A percentile compares a stretch with the other conserved stretches of the same genome.
phyloP scores from a whole-genome alignment of 306 rosid species.

The Prunus campanulata region DNA sequence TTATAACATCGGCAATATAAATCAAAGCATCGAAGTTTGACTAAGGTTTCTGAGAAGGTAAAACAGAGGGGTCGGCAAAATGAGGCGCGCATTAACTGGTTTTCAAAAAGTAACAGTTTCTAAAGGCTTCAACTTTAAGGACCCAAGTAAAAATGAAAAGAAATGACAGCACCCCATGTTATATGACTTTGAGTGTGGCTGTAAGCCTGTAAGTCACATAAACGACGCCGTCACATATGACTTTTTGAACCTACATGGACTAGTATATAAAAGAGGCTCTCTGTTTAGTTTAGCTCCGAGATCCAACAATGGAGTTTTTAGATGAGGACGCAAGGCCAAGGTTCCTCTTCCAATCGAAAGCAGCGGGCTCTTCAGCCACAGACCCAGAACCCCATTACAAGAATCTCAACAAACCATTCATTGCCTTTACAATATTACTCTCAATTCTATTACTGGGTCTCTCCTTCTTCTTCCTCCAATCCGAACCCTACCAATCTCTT shows the following conservation, averaged over 20 bases:
- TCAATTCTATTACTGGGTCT: slow-evolving; percentile 33
- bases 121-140: neutral
- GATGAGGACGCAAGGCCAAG: slow-evolving; percentile 62
- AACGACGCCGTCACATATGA: neutral
- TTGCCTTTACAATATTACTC: slow-evolving; percentile 18
- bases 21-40: neutral
- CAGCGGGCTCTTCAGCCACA: slow-evolving; percentile 18
- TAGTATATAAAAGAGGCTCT: neutral
- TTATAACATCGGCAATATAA: slow-evolving; percentile 12
- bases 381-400: slow-evolving; percentile 9
- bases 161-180: neutral
- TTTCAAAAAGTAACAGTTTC: neutral
- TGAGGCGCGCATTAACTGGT: slow-evolving; percentile 37
- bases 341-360: slow-evolving; percentile 44
- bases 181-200: neutral
- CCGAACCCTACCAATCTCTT: slow-evolving; percentile 56
- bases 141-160: neutral
- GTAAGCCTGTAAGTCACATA: neutral
- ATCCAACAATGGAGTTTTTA: slow-evolving; percentile 47
- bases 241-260: neutral
- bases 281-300: neutral
- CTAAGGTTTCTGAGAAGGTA: neutral
- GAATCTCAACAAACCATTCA: slow-evolving; percentile 30
- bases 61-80: slow-evolving; percentile 16
- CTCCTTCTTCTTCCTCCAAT: slow-evolving; percentile 43